Conservation (phyloP, 129 eudicot genomes). For the Arctium lappa region DNA sequence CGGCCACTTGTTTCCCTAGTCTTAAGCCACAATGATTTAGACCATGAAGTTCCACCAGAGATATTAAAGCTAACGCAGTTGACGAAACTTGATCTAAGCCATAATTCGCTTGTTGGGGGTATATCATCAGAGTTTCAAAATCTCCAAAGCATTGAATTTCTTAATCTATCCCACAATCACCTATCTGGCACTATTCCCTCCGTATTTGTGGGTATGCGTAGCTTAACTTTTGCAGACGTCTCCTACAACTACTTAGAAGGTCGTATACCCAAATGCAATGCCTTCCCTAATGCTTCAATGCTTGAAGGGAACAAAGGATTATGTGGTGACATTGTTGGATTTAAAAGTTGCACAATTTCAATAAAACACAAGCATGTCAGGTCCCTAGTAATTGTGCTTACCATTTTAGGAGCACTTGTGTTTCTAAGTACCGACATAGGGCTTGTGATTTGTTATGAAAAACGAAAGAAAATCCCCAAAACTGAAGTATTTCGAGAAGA, state of each 20-base stretch:
- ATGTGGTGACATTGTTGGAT: constrained; percentile 28
- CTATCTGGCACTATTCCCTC: no score
- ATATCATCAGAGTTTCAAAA: constrained; percentile 28
- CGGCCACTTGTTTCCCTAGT: no score
- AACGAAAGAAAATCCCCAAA: neutral
- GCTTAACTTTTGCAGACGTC: constrained; percentile 10
- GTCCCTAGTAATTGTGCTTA: neutral
- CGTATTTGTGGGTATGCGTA: no score
- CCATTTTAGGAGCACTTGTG: neutral
- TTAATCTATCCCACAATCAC: no score
- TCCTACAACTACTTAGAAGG: constrained; percentile 31
- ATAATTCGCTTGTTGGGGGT: constrained; percentile 17
- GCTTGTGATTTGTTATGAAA: neutral
- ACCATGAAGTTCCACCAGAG: neutral
- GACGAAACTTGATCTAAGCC: constrained; percentile 23
- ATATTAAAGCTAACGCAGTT: neutral
- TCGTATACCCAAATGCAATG: constrained; percentile 28
- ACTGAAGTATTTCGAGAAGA: neutral
- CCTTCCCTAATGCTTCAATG: constrained; percentile 12
- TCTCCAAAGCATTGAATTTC: no score
- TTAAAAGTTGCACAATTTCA: neutral
- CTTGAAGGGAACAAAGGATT: constrained; percentile 28
- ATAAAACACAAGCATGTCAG: neutral
- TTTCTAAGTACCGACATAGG: neutral
- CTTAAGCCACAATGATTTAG: constrained; percentile 8